Evolutionary conservation across 441 rosid genomes (phyloP).

Genomic region (Croton setiger): DNA sequence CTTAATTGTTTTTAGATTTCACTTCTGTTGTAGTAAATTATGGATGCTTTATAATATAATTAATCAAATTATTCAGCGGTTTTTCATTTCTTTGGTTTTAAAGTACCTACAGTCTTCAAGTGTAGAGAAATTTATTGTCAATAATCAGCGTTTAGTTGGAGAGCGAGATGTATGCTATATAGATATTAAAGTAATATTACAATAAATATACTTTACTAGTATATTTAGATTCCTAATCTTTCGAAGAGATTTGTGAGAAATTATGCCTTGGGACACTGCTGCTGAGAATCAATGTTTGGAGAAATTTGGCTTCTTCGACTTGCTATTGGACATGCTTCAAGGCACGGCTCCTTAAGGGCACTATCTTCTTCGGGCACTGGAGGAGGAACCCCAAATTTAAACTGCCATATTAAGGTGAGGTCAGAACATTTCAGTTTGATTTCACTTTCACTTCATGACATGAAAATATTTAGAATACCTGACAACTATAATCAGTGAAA

Average conservation of each 20-base stretch:
- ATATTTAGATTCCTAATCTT: no score
- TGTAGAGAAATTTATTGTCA: no score
- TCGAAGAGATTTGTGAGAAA: not conserved
- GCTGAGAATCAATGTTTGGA: constrained; percentile 4
- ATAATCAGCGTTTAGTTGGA: no score
- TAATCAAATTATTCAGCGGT: not conserved
- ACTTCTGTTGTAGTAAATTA: not conserved
- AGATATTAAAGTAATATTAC: no score
- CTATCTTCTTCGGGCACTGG: constrained; percentile 53
- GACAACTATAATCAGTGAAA: constrained; percentile 79
- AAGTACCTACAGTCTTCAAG: no score
- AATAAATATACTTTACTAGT: no score
- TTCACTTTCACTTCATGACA: not conserved
- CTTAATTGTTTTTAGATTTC: not conserved
- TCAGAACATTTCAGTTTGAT: not conserved
- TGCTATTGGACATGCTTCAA: constrained; percentile 39
- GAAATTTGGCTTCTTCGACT: constrained; percentile 32
- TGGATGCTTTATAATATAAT: not conserved
- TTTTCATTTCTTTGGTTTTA: no score
- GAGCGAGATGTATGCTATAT: no score
- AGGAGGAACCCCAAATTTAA: constrained; percentile 76
- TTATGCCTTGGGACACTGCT: constrained; percentile 61
- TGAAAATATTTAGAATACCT: constrained; percentile 38
- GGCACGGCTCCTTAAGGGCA: constrained; percentile 37
- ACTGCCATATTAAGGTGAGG: constrained; percentile 38